A percentile compares a stretch with the other conserved stretches of the same genome.
phyloP scores from a whole-genome alignment of 1,284 basidiomycete genomes.

The Cryptococcus sp. region DNA sequence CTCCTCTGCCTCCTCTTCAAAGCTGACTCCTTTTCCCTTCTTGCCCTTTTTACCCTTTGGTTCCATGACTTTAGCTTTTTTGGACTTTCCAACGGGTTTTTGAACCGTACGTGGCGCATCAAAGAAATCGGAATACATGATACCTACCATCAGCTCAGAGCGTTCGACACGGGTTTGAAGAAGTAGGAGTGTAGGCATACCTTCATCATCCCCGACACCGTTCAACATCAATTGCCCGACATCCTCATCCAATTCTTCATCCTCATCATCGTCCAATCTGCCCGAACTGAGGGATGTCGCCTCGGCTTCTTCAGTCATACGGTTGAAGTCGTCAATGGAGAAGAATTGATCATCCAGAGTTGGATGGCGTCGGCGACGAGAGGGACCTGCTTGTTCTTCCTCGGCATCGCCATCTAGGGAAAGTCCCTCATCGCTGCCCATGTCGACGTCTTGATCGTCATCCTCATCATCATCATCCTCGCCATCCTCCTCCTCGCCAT shows the following conservation, averaged over 20 bases:
- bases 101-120: constrained; percentile 47
- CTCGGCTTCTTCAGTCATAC: constrained; percentile 76
- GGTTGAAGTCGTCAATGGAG: constrained; percentile 81
- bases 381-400: constrained; percentile 34
- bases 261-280: constrained; percentile 52
- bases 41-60: constrained; percentile 46
- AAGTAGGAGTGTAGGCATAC: constrained; percentile 22
- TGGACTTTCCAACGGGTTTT: constrained; percentile 24
- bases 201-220: constrained; percentile 46
- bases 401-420: constrained; percentile 25
- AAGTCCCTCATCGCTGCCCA: constrained; percentile 15
- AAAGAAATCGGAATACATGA: constrained; percentile 60
- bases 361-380: constrained; percentile 50
- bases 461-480: constrained; percentile 53
- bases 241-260: constrained; percentile 55
- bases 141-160: constrained; percentile 28
- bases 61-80: constrained; percentile 16
- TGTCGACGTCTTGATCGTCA: constrained; percentile 19
- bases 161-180: too few species aligned
- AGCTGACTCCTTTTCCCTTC: constrained; percentile 25
- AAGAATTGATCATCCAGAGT: constrained; percentile 93
- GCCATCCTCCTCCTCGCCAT: constrained; percentile 50
- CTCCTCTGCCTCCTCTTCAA: constrained; percentile 22
- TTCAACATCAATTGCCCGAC: constrained; percentile 38
- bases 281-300: constrained; percentile 61